phyloP scores from a whole-genome alignment of 2,329 filamentous ascomycete genomes.

The Aspergillus persii region DNA sequence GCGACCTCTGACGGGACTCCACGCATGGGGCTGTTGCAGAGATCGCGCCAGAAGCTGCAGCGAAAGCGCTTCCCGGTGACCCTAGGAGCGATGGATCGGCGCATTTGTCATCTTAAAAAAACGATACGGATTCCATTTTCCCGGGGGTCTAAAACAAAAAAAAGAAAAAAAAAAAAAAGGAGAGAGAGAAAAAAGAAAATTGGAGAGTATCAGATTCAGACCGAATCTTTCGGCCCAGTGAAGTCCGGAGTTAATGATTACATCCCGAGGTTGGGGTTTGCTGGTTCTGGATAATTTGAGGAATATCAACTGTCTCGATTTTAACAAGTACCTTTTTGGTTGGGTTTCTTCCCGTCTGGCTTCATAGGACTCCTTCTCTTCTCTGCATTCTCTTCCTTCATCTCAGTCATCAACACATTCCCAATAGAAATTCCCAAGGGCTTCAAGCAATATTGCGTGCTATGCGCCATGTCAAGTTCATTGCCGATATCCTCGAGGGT shows the following conservation, averaged over 20 bases:
- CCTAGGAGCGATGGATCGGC: constrained; percentile 34
- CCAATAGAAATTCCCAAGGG: neutral
- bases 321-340: neutral
- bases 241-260: constrained; percentile 19
- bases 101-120: constrained; percentile 31
- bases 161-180: constrained; percentile 1
- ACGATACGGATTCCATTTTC: constrained; percentile 38
- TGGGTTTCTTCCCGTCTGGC: neutral
- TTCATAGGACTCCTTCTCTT: neutral
- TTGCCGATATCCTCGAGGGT: constrained; percentile 23
- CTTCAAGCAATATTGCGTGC: constrained; percentile 1
- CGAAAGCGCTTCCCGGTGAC: constrained; percentile 25
- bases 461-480: constrained; percentile 16
- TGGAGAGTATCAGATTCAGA: constrained; percentile 9
- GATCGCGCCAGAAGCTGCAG: constrained; percentile 16
- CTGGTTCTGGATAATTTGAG: neutral
- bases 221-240: constrained; percentile 17
- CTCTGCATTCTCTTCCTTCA: neutral
- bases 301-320: neutral
- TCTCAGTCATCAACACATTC: neutral
- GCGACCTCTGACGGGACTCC: constrained; percentile 15
- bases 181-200: constrained; percentile 13
- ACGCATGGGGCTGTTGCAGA: constrained; percentile 7
- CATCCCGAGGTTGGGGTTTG: neutral
- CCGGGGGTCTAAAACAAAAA: constrained; percentile 20